Conservation (phyloP, 2,329 filamentous ascomycete species). For the Botryosphaeria dothidea region DNA sequence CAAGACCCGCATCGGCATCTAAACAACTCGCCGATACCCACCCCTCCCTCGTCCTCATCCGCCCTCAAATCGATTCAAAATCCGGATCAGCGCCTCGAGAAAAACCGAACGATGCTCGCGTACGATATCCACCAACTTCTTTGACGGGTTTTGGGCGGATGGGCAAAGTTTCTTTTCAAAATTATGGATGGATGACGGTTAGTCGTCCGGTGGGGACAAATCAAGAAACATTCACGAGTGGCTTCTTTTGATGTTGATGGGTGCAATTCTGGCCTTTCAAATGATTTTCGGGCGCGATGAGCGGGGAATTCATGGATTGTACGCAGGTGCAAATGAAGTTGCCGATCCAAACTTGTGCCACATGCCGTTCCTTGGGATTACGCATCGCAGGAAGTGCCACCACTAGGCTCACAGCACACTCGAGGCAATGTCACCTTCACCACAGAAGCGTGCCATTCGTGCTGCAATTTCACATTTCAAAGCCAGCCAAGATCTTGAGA, state of each 20-base stretch:
- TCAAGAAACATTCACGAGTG: conserved; percentile 12
- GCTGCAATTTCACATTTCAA: not conserved
- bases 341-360: conserved; percentile 31
- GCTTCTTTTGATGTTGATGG: conserved; percentile 16
- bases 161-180: conserved; percentile 3
- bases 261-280: conserved; percentile 13
- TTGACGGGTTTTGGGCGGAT: conserved; percentile 2
- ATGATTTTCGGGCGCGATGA: conserved; percentile 19
- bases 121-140: conserved; percentile 3
- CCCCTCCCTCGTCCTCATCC: conserved; percentile 15
- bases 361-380: not conserved
- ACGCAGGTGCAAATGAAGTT: conserved; percentile 21
- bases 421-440: too few relatives aligned
- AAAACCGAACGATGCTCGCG: conserved; percentile 5
- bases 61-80: conserved; percentile 15
- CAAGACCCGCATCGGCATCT: conserved; percentile 99
- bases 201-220: conserved; percentile 12
- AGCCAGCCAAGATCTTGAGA: not conserved
- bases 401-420: not conserved
- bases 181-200: conserved; percentile 12
- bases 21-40: conserved; percentile 58
- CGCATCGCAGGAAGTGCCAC: not conserved
- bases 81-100: conserved; percentile 10
- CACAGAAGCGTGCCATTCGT: not conserved
- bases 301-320: conserved; percentile 18